Conservation (phyloP, 2,329 filamentous ascomycete species). For the Fusarium chaquense region DNA sequence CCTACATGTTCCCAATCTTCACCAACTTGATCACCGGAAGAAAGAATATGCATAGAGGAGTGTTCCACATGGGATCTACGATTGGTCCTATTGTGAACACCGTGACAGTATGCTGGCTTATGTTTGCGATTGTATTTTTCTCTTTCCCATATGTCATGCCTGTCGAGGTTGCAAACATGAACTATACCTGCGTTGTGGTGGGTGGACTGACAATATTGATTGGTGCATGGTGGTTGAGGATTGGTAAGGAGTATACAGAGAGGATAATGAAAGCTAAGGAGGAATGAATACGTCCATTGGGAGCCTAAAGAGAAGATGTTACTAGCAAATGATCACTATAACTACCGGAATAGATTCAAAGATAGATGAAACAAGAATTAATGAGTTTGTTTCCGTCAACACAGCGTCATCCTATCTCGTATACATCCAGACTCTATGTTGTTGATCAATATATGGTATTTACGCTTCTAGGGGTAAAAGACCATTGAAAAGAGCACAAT, state of each 20-base stretch:
- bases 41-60: slow-evolving; percentile 17
- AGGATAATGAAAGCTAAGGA: too few relatives aligned
- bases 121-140: slow-evolving; percentile 10
- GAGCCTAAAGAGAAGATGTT: too few relatives aligned
- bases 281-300: too few relatives aligned
- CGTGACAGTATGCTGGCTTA: slow-evolving; percentile 3
- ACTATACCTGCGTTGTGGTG: slow-evolving; percentile 14
- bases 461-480: too few relatives aligned
- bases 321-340: too few relatives aligned
- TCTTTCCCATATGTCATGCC: slow-evolving; percentile 19
- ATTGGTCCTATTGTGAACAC: slow-evolving; percentile 2
- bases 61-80: slow-evolving; percentile 1
- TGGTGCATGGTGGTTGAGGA: slow-evolving; percentile 2
- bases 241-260: not conserved
- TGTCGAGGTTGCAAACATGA: slow-evolving; percentile 11
- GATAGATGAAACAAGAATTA: too few relatives aligned
- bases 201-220: not conserved
- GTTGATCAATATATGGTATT: too few relatives aligned
- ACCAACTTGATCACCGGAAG: not conserved
- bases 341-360: too few relatives aligned
- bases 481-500: too few relatives aligned
- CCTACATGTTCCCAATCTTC: slow-evolving; percentile 10
- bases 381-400: too few relatives aligned
- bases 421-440: too few relatives aligned
- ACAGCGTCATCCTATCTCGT: too few relatives aligned